Base-by-base conservation (phyloP, 1,284 basidiomycete genomes). In the Hemileia vastatrix region DNA sequence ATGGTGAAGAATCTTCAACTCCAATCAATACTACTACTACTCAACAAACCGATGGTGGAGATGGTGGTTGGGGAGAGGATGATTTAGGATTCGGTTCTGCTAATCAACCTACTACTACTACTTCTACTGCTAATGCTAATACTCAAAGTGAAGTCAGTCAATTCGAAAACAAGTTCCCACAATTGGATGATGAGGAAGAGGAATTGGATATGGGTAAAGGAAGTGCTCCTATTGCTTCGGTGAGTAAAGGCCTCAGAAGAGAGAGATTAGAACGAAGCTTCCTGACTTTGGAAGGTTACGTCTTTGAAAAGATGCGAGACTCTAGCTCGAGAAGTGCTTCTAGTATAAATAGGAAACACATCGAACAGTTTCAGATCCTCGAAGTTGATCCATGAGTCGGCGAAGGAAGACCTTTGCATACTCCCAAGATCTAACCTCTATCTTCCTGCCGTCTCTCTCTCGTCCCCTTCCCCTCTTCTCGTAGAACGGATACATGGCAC, bases 1-100 rank as follows among this genome's bases (percentile, higher is more conserved):
- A 85, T 32, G 80, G 86, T 57, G 86, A 86, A 60, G 84, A 40
- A 9, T 40, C 36, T 11, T 9, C 36, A 11, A 9, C 36, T 40
- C 11, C 15, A 9, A 40, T 15, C 15, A 40, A 9, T 11, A 40
- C 36, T 40, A 11, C 36, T 11, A 40, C 8, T 40, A 15, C 36
- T 40, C 36, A 9, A 11, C 11, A 9, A 40, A 15, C 15, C 8
- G 36, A 40, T 11, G 15, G 9, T 40, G 36, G 9, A 40, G 36
- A 40, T 40, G 36, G 15, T 15, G 36, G 36, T 40, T 40, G 36
- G 36, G 36, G 36, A 40, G 36, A 40, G 8, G 36, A 40, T 40
- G 36, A 40, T 40, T 11, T 40, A 15, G 36, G 36, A 11, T 40
- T 40, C 15, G 36, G 36, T 40, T 40, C 36, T 11, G 36, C 36